Conservation (phyloP, 2,329 filamentous ascomycete genomes). For the Alternaria gansuensis region DNA sequence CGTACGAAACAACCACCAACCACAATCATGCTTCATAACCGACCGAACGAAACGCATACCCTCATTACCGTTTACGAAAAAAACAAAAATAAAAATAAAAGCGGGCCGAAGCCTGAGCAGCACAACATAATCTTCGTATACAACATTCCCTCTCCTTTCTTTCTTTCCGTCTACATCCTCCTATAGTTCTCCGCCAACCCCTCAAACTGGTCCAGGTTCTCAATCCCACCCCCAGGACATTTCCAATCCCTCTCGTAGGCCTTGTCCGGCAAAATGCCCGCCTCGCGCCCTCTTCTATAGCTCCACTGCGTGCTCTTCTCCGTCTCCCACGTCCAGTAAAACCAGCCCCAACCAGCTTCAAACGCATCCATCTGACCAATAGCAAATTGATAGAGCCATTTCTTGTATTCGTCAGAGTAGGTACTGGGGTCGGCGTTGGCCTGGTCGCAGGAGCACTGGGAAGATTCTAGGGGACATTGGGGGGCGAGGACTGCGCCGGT, state of each 20-base stretch:
- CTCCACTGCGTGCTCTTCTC: conserved; percentile 90
- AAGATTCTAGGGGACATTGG: conserved; percentile 72
- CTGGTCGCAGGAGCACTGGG: conserved; percentile 73
- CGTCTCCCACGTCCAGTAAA: conserved; percentile 99
- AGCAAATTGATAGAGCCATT: conserved; percentile 87
- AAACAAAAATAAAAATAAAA: not conserved
- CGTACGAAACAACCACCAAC: not conserved
- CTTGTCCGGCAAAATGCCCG: conserved; percentile 76
- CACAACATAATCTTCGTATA: not conserved
- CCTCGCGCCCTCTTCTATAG: conserved; percentile 79
- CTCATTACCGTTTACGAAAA: conserved; percentile 3
- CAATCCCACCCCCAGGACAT: conserved; percentile 46
- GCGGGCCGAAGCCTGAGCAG: not conserved
- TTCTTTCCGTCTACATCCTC: conserved; percentile 1
- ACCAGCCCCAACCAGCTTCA: conserved; percentile 95
- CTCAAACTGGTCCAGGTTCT: conserved; percentile 53
- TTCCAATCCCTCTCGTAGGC: conserved; percentile 56
- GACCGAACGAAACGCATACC: not conserved
- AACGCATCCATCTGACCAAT: conserved; percentile 96
- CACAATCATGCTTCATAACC: conserved; percentile 1
- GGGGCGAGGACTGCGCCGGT: conserved; percentile 71
- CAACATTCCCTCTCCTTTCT: not conserved
- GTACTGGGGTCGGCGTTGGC: conserved; percentile 76
- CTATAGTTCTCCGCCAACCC: conserved; percentile 58
- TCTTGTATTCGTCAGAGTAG: conserved; percentile 80